A percentile compares a stretch with the other conserved stretches of the same genome.
Evolutionary conservation across 169 alveolate genomes (phyloP).

Genomic region (Babesia divergens): DNA sequence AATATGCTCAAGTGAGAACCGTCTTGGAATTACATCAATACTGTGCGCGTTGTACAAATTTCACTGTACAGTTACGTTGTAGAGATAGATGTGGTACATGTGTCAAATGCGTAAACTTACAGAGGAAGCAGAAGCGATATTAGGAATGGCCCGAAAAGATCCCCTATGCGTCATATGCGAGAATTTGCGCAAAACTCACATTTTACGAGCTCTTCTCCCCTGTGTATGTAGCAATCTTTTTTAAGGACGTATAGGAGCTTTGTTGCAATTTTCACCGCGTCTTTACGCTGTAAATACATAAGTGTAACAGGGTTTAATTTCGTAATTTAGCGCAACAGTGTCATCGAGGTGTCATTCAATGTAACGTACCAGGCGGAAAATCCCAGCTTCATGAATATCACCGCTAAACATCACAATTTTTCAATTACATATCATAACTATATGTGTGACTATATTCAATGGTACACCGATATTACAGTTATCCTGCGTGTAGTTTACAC

Average conservation of each 20-base stretch:
- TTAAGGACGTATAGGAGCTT: slow-evolving; percentile 21
- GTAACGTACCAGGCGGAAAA: slow-evolving; percentile 15
- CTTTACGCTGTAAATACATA: slow-evolving; percentile 14
- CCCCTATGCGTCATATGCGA: slow-evolving; percentile 32
- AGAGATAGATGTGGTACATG: not conserved
- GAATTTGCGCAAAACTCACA: slow-evolving; percentile 4
- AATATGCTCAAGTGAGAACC: too few species aligned
- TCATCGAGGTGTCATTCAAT: not conserved
- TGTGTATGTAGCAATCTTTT: slow-evolving; percentile 14
- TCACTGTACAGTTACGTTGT: not conserved
- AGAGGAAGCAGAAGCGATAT: slow-evolving; percentile 44
- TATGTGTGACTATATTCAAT: not conserved
- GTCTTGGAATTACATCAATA: too few species aligned
- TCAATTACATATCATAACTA: not conserved
- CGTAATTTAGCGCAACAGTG: too few species aligned
- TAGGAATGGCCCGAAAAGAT: slow-evolving; percentile 47
- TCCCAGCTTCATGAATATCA: slow-evolving; percentile 6
- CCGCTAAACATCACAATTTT: not conserved
- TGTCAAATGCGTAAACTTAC: slow-evolving; percentile 21
- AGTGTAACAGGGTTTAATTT: not conserved
- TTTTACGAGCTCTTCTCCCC: slow-evolving; percentile 23
- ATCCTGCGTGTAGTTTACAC: not conserved
- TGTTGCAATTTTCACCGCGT: not conserved
- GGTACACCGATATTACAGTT: not conserved
- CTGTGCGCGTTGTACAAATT: too few species aligned